Percentiles rank a stretch among this genome's conserved stretches.
Conservation (phyloP, 495 filamentous ascomycete genomes). For the Talaromyces adpressus region DNA sequence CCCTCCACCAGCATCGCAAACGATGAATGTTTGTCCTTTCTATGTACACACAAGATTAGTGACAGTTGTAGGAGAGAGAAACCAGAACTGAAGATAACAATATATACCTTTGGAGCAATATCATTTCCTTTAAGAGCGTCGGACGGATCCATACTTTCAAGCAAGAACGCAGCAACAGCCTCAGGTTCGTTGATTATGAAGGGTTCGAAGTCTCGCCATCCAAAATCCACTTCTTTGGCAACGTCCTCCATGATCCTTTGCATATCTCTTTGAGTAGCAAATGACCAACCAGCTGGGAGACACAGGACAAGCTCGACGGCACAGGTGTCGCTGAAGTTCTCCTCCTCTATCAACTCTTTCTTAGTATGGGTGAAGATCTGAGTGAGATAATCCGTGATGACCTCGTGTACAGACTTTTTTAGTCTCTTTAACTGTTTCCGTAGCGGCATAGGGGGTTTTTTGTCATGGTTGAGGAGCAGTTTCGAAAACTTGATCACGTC, state of each 20-base stretch:
- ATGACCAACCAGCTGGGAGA: constrained; percentile 51
- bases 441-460: not conserved
- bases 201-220: constrained; percentile 28
- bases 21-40: constrained; percentile 39
- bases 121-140: not conserved
- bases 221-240: constrained; percentile 26
- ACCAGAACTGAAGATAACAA: not conserved
- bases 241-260: constrained; percentile 35
- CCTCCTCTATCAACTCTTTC: constrained; percentile 21
- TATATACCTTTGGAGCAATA: not conserved
- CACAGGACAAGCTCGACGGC: constrained; percentile 37
- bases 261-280: constrained; percentile 34
- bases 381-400: constrained; percentile 31
- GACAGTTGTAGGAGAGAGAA: not conserved
- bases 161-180: constrained; percentile 48
- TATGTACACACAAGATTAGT: constrained; percentile 2
- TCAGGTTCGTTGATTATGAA: constrained; percentile 56
- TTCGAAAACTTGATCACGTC: constrained; percentile 9
- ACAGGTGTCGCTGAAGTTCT: constrained; percentile 13
- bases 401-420: constrained; percentile 6
- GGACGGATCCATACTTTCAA: not conserved
- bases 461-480: constrained; percentile 12
- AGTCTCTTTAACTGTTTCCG: not conserved
- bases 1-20: constrained; percentile 53
- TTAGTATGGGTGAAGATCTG: constrained; percentile 31